These are phyloP conservation scores for Aspergillus luchuensis DNA, from an alignment of 2,329 filamentous ascomycete species.

Conservation along the genomic window DNA sequence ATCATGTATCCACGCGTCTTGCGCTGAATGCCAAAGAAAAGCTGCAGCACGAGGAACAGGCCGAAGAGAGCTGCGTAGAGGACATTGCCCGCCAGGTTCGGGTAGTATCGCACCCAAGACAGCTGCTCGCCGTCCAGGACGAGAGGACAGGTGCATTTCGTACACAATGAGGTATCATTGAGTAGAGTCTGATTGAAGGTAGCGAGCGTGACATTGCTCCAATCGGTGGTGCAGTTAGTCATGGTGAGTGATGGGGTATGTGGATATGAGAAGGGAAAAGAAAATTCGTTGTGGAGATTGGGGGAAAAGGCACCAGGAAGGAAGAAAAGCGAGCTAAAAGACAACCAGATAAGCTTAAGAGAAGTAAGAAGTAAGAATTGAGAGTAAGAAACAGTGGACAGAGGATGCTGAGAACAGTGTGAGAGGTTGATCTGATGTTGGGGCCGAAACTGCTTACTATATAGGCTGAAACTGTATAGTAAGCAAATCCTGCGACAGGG, in stretches of 20 bases:
- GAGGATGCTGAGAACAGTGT: background rate
- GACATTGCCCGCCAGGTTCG: conserved; percentile 57
- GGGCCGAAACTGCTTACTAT: background rate
- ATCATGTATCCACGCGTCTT: conserved; percentile 54
- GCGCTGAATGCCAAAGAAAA: conserved; percentile 47
- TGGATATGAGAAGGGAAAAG: background rate
- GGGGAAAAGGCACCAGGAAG: background rate
- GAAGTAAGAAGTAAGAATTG: background rate
- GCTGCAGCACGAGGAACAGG: conserved; percentile 46
- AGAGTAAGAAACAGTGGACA: background rate
- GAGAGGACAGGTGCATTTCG: background rate
- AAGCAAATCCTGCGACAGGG: background rate
- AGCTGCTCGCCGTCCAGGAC: background rate
- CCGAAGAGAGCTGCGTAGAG: conserved; percentile 55
- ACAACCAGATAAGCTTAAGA: background rate
- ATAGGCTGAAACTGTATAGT: background rate
- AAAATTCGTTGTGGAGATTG: background rate
- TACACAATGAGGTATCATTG: background rate
- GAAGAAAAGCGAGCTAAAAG: background rate
- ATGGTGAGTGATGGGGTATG: background rate
- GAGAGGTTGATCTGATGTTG: background rate
- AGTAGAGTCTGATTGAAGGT: background rate
- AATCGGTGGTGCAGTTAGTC: background rate
- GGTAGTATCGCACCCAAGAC: conserved; percentile 46
- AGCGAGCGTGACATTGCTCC: background rate